Base-by-base conservation (phyloP, 768 basidiomycete genomes). In the Tephrocybe sp. region DNA sequence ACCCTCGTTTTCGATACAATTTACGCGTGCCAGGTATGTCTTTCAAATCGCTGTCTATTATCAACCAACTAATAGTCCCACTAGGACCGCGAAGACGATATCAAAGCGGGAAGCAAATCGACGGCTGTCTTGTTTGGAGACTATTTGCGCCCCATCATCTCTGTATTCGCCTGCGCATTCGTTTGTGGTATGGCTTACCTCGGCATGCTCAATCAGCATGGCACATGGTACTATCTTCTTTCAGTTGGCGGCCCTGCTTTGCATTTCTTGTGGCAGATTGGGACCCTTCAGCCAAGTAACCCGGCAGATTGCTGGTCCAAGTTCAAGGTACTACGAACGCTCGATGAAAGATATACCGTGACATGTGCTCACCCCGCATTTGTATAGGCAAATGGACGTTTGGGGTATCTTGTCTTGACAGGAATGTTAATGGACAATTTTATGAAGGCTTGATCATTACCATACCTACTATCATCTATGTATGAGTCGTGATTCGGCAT, bases 31-130 rank as follows among this genome's bases (percentile, higher is more conserved):
- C 47, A 54, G 33, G 50, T 46, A 12, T 12, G 28, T 12, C 14
- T 36, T 15, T 36, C 8, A 5, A 5, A 36, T 36, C n/a, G n/a
- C n/a, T n/a, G n/a, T 15, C 34, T 36, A 33, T 28, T 38, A 18
- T 38, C 34, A 12, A 36, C 48, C 21, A 3, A 25, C 79, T 0
- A 79, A 15, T 36, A 36, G n/a, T n/a, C n/a, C n/a, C n/a, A 12
- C 81, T 70, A 83, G 69, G 81, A 83, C 66, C 75, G 76, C 56
- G 64, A 67, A 33, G 83, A 84, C 67, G 81, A 84, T 65, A 58
- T 74, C 26, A 62, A 71, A 34, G 80, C 73, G 15, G 79, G 79
- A 33, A 74, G 83, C 51, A 78, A 78, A 61, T 83, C 80, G 14
- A 81, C 76, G 45, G 80, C 81, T 2, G 65, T 84, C 26, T 70